phyloP scores from a whole-genome alignment of 169 alveolate genomes.

The Plasmodium knowlesi region DNA sequence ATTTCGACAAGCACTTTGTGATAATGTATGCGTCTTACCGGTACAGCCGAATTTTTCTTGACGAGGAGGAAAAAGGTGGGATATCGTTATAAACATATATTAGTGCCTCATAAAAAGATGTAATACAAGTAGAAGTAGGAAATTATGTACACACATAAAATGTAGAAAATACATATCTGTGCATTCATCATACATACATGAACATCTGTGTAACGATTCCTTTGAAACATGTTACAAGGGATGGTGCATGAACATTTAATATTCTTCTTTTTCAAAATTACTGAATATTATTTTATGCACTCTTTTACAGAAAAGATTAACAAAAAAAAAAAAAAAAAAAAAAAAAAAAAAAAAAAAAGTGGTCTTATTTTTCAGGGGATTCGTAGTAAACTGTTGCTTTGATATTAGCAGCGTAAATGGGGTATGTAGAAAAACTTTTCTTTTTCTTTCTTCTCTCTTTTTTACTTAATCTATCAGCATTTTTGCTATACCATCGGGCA shows the following conservation, averaged over 20 bases:
- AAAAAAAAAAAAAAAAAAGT: background rate
- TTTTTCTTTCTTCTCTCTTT: background rate
- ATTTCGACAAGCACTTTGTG: background rate
- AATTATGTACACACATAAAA: background rate
- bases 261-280: background rate
- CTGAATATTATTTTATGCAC: conserved; percentile 20
- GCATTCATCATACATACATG: conserved; percentile 1
- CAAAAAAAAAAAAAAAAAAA: background rate
- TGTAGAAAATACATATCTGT: background rate
- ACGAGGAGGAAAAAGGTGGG: background rate
- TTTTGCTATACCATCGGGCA: background rate
- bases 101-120: background rate
- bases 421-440: background rate
- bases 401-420: background rate
- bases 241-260: background rate
- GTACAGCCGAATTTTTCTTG: background rate
- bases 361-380: background rate
- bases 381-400: background rate
- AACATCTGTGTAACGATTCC: background rate
- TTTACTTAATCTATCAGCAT: background rate
- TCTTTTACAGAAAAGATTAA: conserved; percentile 1
- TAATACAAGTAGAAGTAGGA: background rate
- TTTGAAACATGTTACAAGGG: background rate
- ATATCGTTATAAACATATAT: background rate
- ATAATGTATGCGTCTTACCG: background rate